These are phyloP conservation scores for Pyrus bretschneideri DNA, from an alignment of 306 rosid genomes.

Conservation along the genomic window DNA sequence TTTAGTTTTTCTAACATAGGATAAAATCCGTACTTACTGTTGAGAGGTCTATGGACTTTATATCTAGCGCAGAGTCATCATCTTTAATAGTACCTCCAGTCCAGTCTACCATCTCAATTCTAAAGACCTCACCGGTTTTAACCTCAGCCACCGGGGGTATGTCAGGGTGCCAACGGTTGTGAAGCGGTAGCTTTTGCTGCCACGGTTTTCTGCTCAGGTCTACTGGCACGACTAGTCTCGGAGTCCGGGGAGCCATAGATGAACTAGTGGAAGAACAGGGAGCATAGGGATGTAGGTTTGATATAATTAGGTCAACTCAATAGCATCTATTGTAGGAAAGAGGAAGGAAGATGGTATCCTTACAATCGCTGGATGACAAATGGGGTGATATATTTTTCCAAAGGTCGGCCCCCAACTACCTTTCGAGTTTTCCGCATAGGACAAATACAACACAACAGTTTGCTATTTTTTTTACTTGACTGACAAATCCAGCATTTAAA, in stretches of 20 bases:
- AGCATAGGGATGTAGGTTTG: not conserved
- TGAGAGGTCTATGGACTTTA: slow-evolving; percentile 58
- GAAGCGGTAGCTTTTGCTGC: slow-evolving; percentile 67
- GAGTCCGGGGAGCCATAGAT: slow-evolving; percentile 66
- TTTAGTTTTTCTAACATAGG: not conserved
- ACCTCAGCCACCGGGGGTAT: slow-evolving; percentile 56
- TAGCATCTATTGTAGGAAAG: slow-evolving; percentile 5
- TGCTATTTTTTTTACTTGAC: not conserved
- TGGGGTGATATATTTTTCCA: not conserved
- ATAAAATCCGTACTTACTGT: slow-evolving; percentile 42
- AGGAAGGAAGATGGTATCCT: not conserved
- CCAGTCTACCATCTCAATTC: slow-evolving; percentile 82
- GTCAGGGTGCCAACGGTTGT: slow-evolving; percentile 84
- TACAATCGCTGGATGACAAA: slow-evolving; percentile 20
- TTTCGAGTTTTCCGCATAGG: not conserved
- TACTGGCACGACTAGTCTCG: slow-evolving; percentile 50
- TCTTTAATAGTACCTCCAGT: slow-evolving; percentile 65
- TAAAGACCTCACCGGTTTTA: slow-evolving; percentile 41
- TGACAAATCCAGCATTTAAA: not conserved
- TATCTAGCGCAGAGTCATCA: slow-evolving; percentile 56
- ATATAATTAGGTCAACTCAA: not conserved
- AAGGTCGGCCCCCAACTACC: not conserved
- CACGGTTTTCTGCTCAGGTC: slow-evolving; percentile 64
- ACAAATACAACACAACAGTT: not conserved
- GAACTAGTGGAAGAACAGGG: not conserved